Evolutionary conservation across 331 rosid species (phyloP), one percentile per base, ranked within the genome.

Genomic region (Ulmus americana): DNA sequence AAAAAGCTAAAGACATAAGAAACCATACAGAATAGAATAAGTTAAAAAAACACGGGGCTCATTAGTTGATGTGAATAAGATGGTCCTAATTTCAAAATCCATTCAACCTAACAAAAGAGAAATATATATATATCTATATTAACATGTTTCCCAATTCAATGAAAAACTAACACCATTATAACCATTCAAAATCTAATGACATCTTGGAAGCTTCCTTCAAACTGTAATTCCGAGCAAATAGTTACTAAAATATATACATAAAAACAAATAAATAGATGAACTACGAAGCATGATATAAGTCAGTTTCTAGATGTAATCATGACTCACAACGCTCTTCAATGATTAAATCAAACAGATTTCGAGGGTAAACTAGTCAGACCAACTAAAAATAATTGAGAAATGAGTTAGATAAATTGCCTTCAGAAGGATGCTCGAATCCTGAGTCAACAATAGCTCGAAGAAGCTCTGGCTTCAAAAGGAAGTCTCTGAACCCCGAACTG

Each of bases 401-500:
- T 12, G 52, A 48, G 11, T 35, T 66, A 0, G 44, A 69, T 39
- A 79, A 68, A 61, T 80, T 85, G 84, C 99, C 97, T 94, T 94
- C 99, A 18, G 97, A 94, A 40, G 99, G 99, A 76, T 94, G 99
- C 88, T 94, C 99, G 82, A 94, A 94, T 58, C 99, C 99, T 0
- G 97, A 94, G 80, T 94, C 99, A 57, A 94, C 99, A 61, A 94
- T 94, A 70, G 97, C 95, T 5, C 97, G 95, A 10, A 94, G 97
- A 68, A 94, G 99, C 82, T 94, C 99, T 66, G 97, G 97, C 86
- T 94, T 94, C 73, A 94, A 81, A 61, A 94, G 97, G 71, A 94
- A 94, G 86, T 94, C 99, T 84, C 99, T 84, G 77, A 94, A 94
- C 70, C 99, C 99, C 46, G 99, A 94, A 76, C 99, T 94, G 77